Conservation (phyloP, 192 early-diverging fungal genomes). For the Ambispora gerdemannii region DNA sequence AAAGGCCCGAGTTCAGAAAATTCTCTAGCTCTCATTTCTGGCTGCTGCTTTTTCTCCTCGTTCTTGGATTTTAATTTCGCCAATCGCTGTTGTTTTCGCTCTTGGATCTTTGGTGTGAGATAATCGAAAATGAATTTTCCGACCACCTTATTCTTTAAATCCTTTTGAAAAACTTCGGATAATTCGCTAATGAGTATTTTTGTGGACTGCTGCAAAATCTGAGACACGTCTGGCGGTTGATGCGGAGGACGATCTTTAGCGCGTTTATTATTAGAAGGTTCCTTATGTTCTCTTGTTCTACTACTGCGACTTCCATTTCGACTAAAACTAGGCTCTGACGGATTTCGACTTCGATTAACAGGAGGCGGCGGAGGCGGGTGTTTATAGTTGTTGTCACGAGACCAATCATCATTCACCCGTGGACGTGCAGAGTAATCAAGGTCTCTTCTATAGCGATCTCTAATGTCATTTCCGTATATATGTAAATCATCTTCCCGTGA, state of each 20-base stretch:
- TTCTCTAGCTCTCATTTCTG: not conserved
- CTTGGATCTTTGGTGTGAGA: conserved; percentile 37
- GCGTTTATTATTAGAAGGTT: not conserved
- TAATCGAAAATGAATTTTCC: conserved; percentile 52
- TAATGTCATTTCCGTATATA: too few species aligned
- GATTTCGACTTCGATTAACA: conserved; percentile 27
- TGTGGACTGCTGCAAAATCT: conserved; percentile 40
- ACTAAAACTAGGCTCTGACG: conserved; percentile 3
- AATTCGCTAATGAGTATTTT: conserved; percentile 47
- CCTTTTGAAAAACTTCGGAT: conserved; percentile 52
- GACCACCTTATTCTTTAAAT: conserved; percentile 50
- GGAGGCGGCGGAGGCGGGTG: conserved; percentile 24
- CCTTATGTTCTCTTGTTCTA: not conserved
- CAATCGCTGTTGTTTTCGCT: conserved; percentile 30
- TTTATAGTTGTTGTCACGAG: not conserved
- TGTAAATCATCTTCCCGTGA: not conserved
- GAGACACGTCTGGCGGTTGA: conserved; percentile 32
- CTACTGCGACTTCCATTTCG: not conserved
- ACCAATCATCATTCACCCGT: not conserved
- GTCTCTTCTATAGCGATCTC: too few species aligned
- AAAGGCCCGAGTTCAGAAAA: not conserved
- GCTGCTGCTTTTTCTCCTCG: not conserved
- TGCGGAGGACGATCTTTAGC: not conserved
- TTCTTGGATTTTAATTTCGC: conserved; percentile 13
- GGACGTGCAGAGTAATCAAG: too few species aligned